Base-by-base conservation (phyloP, 2,329 filamentous ascomycete genomes). In the Pseudonectria buxi region DNA sequence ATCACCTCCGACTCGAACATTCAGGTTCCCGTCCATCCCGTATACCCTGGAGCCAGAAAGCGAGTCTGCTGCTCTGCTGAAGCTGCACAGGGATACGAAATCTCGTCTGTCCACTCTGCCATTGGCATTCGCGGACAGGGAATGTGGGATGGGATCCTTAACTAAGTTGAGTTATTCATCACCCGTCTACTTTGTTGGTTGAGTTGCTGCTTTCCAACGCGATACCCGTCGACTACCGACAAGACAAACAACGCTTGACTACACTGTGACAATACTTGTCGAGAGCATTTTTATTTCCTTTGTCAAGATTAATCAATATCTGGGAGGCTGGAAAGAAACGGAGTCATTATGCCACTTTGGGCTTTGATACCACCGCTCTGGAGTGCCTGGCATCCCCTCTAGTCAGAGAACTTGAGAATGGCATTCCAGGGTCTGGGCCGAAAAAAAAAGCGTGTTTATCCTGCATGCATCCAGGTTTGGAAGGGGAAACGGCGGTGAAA, bases 61-160 rank as follows among this genome's bases (percentile, higher is more conserved):
- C 73, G 81, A 48, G 68, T 82, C 26, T 83, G 81, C 63, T 83
- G 77, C 60, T 73, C 77, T 29, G 65, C 73, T 11, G 77, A 82
- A 56, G 74, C 69, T 36, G 64, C 66, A 14, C 65, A 61, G 40
- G 58, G 63, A 27, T 71, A 71, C 50, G 61, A 62, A 42, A 64
- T 69, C 41, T 59, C 67, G 28, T 56, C 63, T 14, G 55, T 71
- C 28, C 72, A 76, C 47, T 63, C 69, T 30, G 66, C 65, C 28
- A 62, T 72, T 38, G 69, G 67, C 40, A 58, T 69, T 24, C 67
- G 68, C 28, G 76, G 74, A 25, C 73, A 75, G 26, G 77, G 78
- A 34, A 81, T 83, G 76, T 83, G 80, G 79, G 67, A 74, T 40
- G 75, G 72, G 36, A 76, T 83, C 44, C 62, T 83, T 45, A 71